Conservation (phyloP, 345 rosid species). For the Gossypium australe region DNA sequence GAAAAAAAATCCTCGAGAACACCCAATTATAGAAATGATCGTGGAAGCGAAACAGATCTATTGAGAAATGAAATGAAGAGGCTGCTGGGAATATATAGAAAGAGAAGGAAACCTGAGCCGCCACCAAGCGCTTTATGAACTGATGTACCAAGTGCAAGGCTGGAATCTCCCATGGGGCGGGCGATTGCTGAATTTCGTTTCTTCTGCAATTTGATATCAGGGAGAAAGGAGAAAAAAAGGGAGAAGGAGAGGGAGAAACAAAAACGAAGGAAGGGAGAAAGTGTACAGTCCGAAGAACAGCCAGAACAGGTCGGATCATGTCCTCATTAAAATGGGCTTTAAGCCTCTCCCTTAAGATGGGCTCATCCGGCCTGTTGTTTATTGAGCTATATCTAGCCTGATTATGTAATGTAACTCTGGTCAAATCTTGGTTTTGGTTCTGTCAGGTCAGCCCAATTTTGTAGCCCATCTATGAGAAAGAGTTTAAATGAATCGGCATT, state of each 20-base stretch:
- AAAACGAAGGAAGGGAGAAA: background rate
- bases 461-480: background rate
- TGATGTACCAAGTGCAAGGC: slow-evolving; percentile 40
- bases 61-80: slow-evolving; percentile 7
- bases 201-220: slow-evolving; percentile 1
- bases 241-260: background rate
- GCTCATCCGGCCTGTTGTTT: background rate
- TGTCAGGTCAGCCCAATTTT: background rate
- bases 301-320: background rate
- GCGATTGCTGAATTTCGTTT: slow-evolving; percentile 16
- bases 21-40: background rate
- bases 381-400: too few species aligned
- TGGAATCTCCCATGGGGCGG: slow-evolving; percentile 48
- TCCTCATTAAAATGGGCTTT: slow-evolving; percentile 7
- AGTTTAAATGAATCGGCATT: background rate
- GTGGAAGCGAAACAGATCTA: slow-evolving; percentile 18
- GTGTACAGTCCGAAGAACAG: background rate
- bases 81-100: background rate
- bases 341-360: background rate
- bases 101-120: slow-evolving; percentile 44
- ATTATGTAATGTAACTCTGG: too few species aligned
- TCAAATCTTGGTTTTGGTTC: background rate
- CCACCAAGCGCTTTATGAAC: slow-evolving; percentile 79
- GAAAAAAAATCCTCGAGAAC: background rate
- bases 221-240: slow-evolving; percentile 1